A percentile compares a stretch with the other conserved stretches of the same genome.
Evolutionary conservation across 768 basidiomycete genomes (phyloP).

Genomic region (Suillus placidus): DNA sequence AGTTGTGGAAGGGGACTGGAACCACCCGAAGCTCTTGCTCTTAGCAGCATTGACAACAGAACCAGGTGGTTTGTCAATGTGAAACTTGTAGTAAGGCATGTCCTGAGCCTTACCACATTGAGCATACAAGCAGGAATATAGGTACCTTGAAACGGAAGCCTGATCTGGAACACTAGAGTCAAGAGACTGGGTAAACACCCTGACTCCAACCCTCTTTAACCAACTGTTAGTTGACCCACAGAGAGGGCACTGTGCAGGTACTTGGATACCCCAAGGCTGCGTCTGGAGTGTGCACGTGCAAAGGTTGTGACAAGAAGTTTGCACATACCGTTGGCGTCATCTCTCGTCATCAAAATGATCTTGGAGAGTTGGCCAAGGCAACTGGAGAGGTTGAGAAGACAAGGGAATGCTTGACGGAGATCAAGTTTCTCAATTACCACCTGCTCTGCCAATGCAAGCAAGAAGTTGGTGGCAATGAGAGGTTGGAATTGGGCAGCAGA

Average conservation of each 20-base stretch:
- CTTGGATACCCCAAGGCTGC: neutral
- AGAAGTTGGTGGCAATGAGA: neutral
- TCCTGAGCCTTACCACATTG: no score
- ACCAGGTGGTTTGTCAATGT: no score
- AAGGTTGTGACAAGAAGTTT: neutral
- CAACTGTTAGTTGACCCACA: neutral
- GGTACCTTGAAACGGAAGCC: neutral
- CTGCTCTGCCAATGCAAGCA: neutral
- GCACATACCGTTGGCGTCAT: neutral
- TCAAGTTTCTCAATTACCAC: neutral
- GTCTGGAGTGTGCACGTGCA: neutral
- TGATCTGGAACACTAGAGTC: neutral
- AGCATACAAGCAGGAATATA: neutral
- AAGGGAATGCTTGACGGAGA: neutral
- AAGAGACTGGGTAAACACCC: neutral
- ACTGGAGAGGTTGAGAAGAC: neutral
- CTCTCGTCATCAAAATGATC: neutral
- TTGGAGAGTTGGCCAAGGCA: neutral
- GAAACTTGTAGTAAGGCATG: no score
- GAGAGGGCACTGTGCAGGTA: neutral
- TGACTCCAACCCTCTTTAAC: neutral
- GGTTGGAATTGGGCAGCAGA: neutral
- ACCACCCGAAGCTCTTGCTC: no score
- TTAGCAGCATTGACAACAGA: no score
- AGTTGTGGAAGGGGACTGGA: no score